These are phyloP conservation scores for Exophiala dermatitidis DNA, from an alignment of 2,329 filamentous ascomycete species.

Conservation along the genomic window DNA sequence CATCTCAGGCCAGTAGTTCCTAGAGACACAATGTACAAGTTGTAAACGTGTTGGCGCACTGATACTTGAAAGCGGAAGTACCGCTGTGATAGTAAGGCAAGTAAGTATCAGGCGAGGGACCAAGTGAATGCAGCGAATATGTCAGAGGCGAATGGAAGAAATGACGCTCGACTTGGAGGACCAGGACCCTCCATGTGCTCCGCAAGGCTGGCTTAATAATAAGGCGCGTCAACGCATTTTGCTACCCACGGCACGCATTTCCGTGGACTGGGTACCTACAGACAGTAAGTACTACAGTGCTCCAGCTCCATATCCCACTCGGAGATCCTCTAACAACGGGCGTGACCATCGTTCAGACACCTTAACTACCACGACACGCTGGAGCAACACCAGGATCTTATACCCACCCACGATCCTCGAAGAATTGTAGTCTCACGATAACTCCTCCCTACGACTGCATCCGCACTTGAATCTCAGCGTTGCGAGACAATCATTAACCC, in stretches of 20 bases:
- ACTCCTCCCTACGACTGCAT: too few species aligned
- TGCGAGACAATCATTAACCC: neutral
- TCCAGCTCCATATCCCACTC: too few species aligned
- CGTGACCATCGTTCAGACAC: neutral
- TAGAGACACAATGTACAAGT: neutral
- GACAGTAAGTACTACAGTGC: too few species aligned
- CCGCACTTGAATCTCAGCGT: neutral
- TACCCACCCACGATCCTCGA: too few species aligned
- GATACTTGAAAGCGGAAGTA: too few species aligned
- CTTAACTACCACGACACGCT: neutral
- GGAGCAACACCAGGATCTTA: too few species aligned
- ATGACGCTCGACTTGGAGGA: neutral
- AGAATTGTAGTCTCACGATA: too few species aligned
- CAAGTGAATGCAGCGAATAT: neutral
- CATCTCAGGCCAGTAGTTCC: neutral
- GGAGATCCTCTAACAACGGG: too few species aligned
- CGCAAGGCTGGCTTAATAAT: constrained; percentile 8
- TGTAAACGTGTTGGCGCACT: too few species aligned
- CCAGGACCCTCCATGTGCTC: too few species aligned
- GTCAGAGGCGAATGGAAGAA: neutral
- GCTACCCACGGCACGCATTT: too few species aligned
- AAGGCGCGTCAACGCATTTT: neutral
- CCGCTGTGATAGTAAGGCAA: neutral
- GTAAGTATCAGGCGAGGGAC: neutral
- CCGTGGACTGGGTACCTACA: too few species aligned